Evolutionary conservation across 345 rosid species (phyloP).

Genomic region (Aquilaria yunnanensis): DNA sequence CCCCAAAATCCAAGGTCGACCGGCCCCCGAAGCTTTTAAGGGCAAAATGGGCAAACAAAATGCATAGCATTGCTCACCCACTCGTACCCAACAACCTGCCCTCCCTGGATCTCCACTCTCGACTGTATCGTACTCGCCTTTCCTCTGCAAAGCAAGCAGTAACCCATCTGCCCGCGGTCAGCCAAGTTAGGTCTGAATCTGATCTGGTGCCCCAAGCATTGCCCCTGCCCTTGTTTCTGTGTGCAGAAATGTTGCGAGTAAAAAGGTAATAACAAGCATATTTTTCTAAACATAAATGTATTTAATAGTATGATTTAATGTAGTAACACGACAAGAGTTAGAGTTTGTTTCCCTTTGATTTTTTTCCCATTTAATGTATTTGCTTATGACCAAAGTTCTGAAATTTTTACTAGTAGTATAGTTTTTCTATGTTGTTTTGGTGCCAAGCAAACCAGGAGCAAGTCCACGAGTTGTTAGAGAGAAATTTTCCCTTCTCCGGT

Average conservation of each 20-base stretch:
- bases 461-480: no score
- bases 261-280: background rate
- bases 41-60: conserved; percentile 27
- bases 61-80: conserved; percentile 13
- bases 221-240: conserved; percentile 8
- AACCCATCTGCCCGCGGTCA: conserved; percentile 19
- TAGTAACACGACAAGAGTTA: no score
- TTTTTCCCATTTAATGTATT: conserved; percentile 4
- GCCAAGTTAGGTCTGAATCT: conserved; percentile 19
- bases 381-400: no score
- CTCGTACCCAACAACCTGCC: conserved; percentile 5
- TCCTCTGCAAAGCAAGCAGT: background rate
- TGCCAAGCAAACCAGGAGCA: no score
- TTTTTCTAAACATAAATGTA: background rate
- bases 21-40: conserved; percentile 10
- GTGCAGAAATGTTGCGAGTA: background rate
- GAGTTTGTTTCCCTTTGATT: conserved; percentile 8
- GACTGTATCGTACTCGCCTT: background rate
- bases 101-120: conserved; percentile 19
- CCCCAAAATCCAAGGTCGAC: conserved; percentile 24
- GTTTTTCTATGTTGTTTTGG: no score
- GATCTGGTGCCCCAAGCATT: conserved; percentile 6
- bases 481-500: no score
- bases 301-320: background rate
- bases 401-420: no score